phyloP scores from a whole-genome alignment of 2,329 filamentous ascomycete genomes.

The Mariannaea sp. region DNA sequence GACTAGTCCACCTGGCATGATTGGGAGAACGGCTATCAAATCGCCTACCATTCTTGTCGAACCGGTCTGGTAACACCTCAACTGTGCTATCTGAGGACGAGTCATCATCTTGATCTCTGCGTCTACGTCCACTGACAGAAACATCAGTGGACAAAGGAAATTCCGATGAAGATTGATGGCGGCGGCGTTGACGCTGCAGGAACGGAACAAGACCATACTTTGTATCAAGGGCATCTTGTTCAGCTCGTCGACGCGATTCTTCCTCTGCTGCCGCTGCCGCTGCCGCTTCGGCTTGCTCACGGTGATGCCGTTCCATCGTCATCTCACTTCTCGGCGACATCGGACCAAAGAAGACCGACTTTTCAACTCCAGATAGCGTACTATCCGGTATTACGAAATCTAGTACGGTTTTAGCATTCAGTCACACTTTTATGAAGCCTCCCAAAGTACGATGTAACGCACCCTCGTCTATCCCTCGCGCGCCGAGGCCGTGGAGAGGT shows the following conservation, averaged over 20 bases:
- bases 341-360: slow-evolving; percentile 54
- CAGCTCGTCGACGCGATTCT: slow-evolving; percentile 23
- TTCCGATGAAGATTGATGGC: slow-evolving; percentile 30
- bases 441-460: slow-evolving; percentile 42
- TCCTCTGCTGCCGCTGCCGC: slow-evolving; percentile 33
- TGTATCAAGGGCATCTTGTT: slow-evolving; percentile 26
- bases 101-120: slow-evolving; percentile 23
- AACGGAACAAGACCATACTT: slow-evolving; percentile 27
- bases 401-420: slow-evolving; percentile 34
- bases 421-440: slow-evolving; percentile 17
- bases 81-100: slow-evolving; percentile 44
- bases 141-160: slow-evolving; percentile 45
- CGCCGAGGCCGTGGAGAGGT: slow-evolving; percentile 38
- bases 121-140: slow-evolving; percentile 31
- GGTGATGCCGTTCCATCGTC: slow-evolving; percentile 50
- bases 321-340: slow-evolving; percentile 55
- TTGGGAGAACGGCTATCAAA: slow-evolving; percentile 38
- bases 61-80: slow-evolving; percentile 54
- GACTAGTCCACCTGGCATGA: slow-evolving; percentile 40
- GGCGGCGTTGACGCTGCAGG: slow-evolving; percentile 20
- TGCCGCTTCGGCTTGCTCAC: slow-evolving; percentile 40
- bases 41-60: slow-evolving; percentile 50
- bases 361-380: slow-evolving; percentile 31
- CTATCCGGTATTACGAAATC: slow-evolving; percentile 39
- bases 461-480: slow-evolving; percentile 44